Evolutionary conservation across 2,329 filamentous ascomycete species (phyloP).

Genomic region (Nothopassalora personata): DNA sequence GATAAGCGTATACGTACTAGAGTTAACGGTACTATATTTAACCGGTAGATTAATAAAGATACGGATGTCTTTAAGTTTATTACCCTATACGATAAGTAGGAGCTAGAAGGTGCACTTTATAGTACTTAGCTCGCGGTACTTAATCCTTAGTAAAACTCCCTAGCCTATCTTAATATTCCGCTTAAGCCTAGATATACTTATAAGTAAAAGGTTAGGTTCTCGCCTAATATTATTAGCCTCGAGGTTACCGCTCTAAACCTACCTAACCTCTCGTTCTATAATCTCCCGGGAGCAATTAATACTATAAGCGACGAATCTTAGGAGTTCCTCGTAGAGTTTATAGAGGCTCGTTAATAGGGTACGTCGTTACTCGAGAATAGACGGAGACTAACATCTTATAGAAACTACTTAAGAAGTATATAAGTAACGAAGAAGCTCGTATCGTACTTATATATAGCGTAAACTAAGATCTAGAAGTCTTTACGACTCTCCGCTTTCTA

Average conservation of each 20-base stretch:
- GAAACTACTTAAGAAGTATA: conserved; percentile 66
- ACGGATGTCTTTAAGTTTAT: conserved; percentile 55
- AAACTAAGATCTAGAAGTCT: conserved; percentile 72
- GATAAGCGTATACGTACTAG: too few species aligned
- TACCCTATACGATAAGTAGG: conserved; percentile 53
- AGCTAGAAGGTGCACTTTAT: conserved; percentile 63
- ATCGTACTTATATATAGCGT: conserved; percentile 74
- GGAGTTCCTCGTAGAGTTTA: conserved; percentile 63
- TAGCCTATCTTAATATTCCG: conserved; percentile 32
- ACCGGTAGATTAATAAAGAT: conserved; percentile 56
- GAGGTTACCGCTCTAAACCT: conserved; percentile 67
- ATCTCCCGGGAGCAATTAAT: conserved; percentile 76
- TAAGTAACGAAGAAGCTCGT: conserved; percentile 63
- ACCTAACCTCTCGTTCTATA: conserved; percentile 74
- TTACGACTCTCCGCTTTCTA: conserved; percentile 63
- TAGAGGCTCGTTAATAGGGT: conserved; percentile 39
- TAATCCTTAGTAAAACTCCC: conserved; percentile 55
- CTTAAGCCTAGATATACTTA: not conserved
- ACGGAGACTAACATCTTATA: not conserved
- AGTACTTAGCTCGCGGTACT: conserved; percentile 74
- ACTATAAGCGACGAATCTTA: conserved; percentile 58
- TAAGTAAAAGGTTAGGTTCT: conserved; percentile 58
- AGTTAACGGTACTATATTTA: too few species aligned
- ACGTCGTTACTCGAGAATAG: not conserved
- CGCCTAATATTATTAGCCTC: conserved; percentile 73